Percentiles rank a stretch among this genome's conserved stretches.
Conservation (phyloP, 495 filamentous ascomycete species). For the Annulohypoxylon maeteangense region DNA sequence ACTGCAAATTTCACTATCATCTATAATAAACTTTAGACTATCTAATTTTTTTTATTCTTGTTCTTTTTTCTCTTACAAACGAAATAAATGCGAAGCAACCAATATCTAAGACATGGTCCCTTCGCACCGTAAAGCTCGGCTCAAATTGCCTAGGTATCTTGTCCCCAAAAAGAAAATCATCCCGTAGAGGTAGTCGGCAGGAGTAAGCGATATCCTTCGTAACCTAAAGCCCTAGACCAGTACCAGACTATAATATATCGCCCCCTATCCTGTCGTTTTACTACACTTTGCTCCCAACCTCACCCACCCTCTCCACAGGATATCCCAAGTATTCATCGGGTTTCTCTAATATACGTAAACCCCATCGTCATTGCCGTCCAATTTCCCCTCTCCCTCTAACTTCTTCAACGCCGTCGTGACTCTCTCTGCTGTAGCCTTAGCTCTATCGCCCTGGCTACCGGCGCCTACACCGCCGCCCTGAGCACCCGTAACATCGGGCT, state of each 20-base stretch:
- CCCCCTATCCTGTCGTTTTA: background rate
- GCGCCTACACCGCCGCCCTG: background rate
- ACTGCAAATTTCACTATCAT: background rate
- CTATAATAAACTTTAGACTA: background rate
- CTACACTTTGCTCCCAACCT: background rate
- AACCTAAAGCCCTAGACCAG: background rate
- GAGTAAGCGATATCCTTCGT: background rate
- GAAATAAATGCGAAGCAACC: background rate
- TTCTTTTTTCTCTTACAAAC: background rate
- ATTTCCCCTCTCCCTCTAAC: conserved; percentile 34
- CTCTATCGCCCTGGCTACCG: conserved; percentile 1
- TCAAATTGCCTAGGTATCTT: background rate
- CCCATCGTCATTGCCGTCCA: conserved; percentile 24
- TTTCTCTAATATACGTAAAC: conserved; percentile 28
- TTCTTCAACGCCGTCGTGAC: conserved; percentile 21
- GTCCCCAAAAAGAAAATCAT: background rate
- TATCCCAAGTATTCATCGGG: background rate
- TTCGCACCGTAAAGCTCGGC: background rate
- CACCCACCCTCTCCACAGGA: background rate
- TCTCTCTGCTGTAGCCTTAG: conserved; percentile 11
- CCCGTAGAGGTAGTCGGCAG: background rate
- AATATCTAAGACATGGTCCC: background rate
- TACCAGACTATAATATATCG: background rate
- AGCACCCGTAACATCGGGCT: conserved; percentile 2
- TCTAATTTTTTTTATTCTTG: background rate